Conservation (phyloP, 2,329 filamentous ascomycete species). For the Talaromyces sp. region DNA sequence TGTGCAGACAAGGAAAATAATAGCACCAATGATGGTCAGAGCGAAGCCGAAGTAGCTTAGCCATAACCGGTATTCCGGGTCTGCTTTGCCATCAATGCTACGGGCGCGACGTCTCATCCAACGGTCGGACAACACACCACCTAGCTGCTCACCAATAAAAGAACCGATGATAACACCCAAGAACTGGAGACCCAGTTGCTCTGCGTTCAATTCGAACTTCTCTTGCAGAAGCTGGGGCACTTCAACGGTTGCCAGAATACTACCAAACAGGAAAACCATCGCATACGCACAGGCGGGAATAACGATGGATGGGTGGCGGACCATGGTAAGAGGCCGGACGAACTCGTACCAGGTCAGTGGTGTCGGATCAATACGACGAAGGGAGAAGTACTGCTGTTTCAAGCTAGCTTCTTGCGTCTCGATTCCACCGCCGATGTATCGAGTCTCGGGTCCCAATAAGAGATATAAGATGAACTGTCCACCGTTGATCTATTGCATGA, state of each 20-base stretch:
- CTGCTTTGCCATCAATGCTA: constrained; percentile 40
- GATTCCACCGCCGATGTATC: constrained; percentile 47
- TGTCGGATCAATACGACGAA: constrained; percentile 56
- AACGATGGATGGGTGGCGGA: constrained; percentile 50
- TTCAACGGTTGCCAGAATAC: constrained; percentile 60
- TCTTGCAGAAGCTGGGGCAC: constrained; percentile 61
- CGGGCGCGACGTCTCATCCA: constrained; percentile 56
- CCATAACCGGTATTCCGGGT: constrained; percentile 62
- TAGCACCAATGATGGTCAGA: constrained; percentile 56
- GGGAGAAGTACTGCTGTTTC: constrained; percentile 49
- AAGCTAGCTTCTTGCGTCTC: constrained; percentile 35
- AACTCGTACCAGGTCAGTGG: constrained; percentile 56
- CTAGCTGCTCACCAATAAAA: constrained; percentile 63
- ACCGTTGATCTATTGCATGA: constrained; percentile 52
- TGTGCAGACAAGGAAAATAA: constrained; percentile 61
- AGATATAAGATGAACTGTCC: constrained; percentile 60
- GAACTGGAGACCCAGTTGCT: constrained; percentile 64
- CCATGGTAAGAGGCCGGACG: constrained; percentile 54
- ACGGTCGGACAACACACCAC: constrained; percentile 57
- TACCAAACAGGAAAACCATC: constrained; percentile 61
- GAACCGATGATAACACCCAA: constrained; percentile 62
- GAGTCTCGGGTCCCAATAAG: constrained; percentile 59
- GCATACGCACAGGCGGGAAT: constrained; percentile 59
- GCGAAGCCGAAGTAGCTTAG: constrained; percentile 58
- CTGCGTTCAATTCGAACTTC: constrained; percentile 60